These are phyloP conservation scores for Sarcodon aspratus DNA, from an alignment of 768 basidiomycete species.

Conservation along the genomic window DNA sequence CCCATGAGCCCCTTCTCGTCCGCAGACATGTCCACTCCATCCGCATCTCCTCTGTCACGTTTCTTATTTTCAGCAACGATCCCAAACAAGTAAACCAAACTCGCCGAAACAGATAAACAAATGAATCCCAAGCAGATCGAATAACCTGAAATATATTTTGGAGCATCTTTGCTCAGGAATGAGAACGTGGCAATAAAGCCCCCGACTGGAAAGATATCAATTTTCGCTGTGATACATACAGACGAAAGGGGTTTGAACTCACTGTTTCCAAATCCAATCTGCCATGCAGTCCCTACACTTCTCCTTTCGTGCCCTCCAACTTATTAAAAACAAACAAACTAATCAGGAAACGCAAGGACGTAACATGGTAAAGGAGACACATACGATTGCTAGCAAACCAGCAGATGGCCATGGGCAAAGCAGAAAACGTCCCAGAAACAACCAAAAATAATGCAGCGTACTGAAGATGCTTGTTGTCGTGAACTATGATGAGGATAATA, in stretches of 20 bases:
- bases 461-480: conserved; percentile 11
- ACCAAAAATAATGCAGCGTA: conserved; percentile 13
- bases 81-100: conserved; percentile 11
- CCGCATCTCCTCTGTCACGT: conserved; percentile 1
- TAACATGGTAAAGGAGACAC: conserved; percentile 4
- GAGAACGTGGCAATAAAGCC: conserved; percentile 16
- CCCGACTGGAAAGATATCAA: conserved; percentile 9
- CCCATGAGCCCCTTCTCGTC: conserved; percentile 9
- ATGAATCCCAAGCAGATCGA: conserved; percentile 15
- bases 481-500: conserved; percentile 11
- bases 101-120: conserved; percentile 11
- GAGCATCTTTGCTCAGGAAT: conserved; percentile 17
- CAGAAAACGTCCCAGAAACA: conserved; percentile 11
- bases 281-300: conserved; percentile 15
- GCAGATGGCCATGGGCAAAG: conserved; percentile 13
- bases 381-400: conserved; percentile 14
- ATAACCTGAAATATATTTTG: conserved; percentile 15
- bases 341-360: conserved; percentile 1
- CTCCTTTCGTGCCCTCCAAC: conserved; percentile 14
- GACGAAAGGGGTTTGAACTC: not conserved
- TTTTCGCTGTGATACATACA: not conserved
- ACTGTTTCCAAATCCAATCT: conserved; percentile 18
- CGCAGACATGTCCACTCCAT: not conserved
- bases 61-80: conserved; percentile 10
- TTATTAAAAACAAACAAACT: not conserved